Evolutionary conservation across 331 rosid species (phyloP).

Genomic region (Pyrus hybrid): DNA sequence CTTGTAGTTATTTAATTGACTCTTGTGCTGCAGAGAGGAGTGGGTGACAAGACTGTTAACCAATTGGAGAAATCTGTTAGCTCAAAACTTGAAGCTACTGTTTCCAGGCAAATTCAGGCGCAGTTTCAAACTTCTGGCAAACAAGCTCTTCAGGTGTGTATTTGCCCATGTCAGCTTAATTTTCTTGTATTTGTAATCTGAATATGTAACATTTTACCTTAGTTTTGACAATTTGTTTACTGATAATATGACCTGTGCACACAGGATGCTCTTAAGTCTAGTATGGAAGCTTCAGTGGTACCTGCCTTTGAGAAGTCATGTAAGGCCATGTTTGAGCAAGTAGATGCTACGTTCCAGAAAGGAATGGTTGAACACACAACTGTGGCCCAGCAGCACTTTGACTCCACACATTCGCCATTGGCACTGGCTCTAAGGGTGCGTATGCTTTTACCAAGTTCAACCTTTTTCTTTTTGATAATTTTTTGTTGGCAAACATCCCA

Average conservation of each 20-base stretch:
- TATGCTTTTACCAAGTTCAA: neutral
- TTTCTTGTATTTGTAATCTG: neutral
- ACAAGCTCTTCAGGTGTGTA: slow-evolving; percentile 88
- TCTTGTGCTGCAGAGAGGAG: slow-evolving; percentile 73
- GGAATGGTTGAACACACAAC: slow-evolving; percentile 89
- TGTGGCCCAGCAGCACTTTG: slow-evolving; percentile 75
- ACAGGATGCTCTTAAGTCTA: slow-evolving; percentile 79
- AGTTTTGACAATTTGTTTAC: neutral
- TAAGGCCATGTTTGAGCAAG: slow-evolving; percentile 95
- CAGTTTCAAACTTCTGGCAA: slow-evolving; percentile 96
- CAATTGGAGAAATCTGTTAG: slow-evolving; percentile 87
- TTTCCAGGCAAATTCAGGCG: slow-evolving; percentile 94
- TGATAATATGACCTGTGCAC: slow-evolving; percentile 7
- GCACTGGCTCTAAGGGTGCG: slow-evolving; percentile 79
- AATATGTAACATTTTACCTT: neutral
- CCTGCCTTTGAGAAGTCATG: slow-evolving; percentile 96
- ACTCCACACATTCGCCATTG: slow-evolving; percentile 74
- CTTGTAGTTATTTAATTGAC: slow-evolving; percentile 34
- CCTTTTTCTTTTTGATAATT: neutral
- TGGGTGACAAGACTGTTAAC: slow-evolving; percentile 87
- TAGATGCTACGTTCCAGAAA: slow-evolving; percentile 86
- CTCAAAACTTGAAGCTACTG: slow-evolving; percentile 83
- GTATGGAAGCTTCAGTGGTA: slow-evolving; percentile 72
- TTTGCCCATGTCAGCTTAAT: neutral
- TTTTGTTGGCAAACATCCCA: neutral